A percentile compares a stretch with the other conserved stretches of the same genome.
These are phyloP conservation scores for Ganoderma lingzhi DNA, from an alignment of 1,284 basidiomycete genomes.

Conservation along the genomic window DNA sequence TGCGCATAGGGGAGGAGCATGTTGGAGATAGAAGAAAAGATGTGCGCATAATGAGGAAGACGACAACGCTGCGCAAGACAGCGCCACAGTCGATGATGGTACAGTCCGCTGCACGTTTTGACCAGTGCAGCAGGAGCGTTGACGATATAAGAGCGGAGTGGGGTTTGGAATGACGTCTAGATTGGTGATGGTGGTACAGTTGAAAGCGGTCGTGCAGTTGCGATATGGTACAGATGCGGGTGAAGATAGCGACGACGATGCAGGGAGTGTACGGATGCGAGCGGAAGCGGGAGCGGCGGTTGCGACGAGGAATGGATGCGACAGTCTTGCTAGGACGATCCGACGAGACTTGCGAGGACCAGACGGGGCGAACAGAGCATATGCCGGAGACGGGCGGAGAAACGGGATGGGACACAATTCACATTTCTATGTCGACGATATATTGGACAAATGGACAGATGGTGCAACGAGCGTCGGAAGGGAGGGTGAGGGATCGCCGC, in stretches of 20 bases:
- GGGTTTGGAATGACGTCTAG: not conserved
- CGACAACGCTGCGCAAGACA: not conserved
- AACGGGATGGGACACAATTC: constrained; percentile 22
- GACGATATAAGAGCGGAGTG: not conserved
- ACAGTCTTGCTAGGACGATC: constrained; percentile 3
- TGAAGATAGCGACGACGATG: constrained; percentile 5
- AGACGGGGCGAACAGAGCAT: constrained; percentile 19
- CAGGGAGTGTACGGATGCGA: constrained; percentile 12
- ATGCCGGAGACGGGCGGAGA: constrained; percentile 9
- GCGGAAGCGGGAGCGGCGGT: not conserved
- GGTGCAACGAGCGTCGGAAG: constrained; percentile 35
- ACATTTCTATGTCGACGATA: constrained; percentile 34
- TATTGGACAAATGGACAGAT: constrained; percentile 33
- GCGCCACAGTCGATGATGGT: not conserved
- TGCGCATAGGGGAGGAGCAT: constrained; percentile 9
- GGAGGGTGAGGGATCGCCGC: constrained; percentile 27
- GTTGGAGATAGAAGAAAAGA: not conserved
- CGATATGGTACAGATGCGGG: constrained; percentile 4
- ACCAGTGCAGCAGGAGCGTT: not conserved
- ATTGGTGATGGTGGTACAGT: constrained; percentile 12
- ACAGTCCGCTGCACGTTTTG: constrained; percentile 10
- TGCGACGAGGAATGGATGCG: not conserved
- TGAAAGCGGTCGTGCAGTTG: constrained; percentile 4
- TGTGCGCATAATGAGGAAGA: constrained; percentile 7
- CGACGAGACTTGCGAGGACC: constrained; percentile 6